Evolutionary conservation across 2,329 filamentous ascomycete genomes (phyloP), one percentile per base, ranked within the genome.

Genomic region (Juglanconis juglandina): DNA sequence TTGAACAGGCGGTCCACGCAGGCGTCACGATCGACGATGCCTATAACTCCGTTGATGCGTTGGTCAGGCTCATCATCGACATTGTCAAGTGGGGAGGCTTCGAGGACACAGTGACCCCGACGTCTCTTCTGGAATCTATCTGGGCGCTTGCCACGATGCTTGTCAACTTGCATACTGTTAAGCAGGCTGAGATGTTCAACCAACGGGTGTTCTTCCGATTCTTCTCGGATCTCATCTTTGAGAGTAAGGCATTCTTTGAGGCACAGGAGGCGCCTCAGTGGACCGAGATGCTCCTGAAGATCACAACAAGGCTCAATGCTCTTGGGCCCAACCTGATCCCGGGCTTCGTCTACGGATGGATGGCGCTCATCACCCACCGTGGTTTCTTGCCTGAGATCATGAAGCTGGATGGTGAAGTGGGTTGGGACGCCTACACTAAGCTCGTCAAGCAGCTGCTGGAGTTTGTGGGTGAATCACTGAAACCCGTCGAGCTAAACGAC

Each of bases 201-300:
- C 90, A 94, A 70, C 88, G 91, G 63, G 87, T 96, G 35, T 98
- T 97, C 79, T 95, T 93, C 83, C 87, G 94, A 50, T 81, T 99
- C 47, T 89, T 97, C 70, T 94, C 92, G 0, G 79, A 89, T 68
- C 81, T 97, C 52, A 81, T 99, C 4, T 91, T 90, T 72, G 89
- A 95, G 67, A 82, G 94, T 59, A 80, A 85, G 34, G 70, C 78
- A 51, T 77, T 84, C 52, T 82, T 81, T 11, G 81, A 87, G 63
- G 81, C 87, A 59, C 71, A 88, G 39, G 72, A 80, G 50, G 80
- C 87, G 58, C 74, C 82, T 24, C 88, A 91, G 66, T 84, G 85
- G 64, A 79, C 79, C n/a, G 85, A 88, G 35, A 85, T 96, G 67
- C 81, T 92, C 66, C 75, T 92, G 54, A 86, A 83, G 46, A 84